phyloP scores from a whole-genome alignment of 352 stramenopile genomes.

The Pythium phragmiticola region DNA sequence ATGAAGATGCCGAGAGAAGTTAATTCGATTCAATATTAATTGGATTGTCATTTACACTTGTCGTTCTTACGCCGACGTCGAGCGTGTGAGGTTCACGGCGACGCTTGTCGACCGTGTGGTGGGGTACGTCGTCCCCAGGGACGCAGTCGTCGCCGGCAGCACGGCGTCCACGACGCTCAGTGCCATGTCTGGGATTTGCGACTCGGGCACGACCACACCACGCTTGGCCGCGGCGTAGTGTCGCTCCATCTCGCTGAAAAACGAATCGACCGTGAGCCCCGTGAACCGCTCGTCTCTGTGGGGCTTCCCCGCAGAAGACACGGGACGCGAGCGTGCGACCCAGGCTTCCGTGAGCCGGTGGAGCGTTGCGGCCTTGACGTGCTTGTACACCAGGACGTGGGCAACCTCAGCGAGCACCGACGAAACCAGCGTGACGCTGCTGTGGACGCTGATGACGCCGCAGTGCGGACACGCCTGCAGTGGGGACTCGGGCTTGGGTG shows the following conservation, averaged over 20 bases:
- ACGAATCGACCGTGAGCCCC: slow-evolving; percentile 58
- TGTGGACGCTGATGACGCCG: slow-evolving; percentile 32
- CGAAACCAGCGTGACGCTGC: slow-evolving; percentile 28
- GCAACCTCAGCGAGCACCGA: slow-evolving; percentile 34
- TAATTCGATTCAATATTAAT: too few relatives aligned
- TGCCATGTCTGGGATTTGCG: slow-evolving; percentile 42
- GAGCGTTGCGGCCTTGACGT: slow-evolving; percentile 51
- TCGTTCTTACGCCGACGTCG: slow-evolving; percentile 12
- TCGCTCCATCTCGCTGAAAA: slow-evolving; percentile 58
- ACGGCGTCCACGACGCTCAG: slow-evolving; percentile 53
- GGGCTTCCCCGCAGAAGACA: slow-evolving; percentile 5
- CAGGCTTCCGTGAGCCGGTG: slow-evolving; percentile 52
- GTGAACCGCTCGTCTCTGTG: slow-evolving; percentile 15
- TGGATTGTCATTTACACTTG: neutral
- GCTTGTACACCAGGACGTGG: slow-evolving; percentile 48
- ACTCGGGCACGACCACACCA: slow-evolving; percentile 44
- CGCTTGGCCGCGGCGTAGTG: slow-evolving; percentile 49
- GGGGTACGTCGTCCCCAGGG: neutral
- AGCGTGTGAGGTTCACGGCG: slow-evolving; percentile 12
- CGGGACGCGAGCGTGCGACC: slow-evolving; percentile 12
- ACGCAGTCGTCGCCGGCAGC: slow-evolving; percentile 17
- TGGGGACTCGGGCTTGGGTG: slow-evolving; percentile 12
- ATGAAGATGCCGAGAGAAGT: neutral
- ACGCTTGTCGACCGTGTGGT: slow-evolving; percentile 1
- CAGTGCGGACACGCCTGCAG: slow-evolving; percentile 62